Conservation (phyloP, 345 rosid species). For the Sisymbrium altissimum region DNA sequence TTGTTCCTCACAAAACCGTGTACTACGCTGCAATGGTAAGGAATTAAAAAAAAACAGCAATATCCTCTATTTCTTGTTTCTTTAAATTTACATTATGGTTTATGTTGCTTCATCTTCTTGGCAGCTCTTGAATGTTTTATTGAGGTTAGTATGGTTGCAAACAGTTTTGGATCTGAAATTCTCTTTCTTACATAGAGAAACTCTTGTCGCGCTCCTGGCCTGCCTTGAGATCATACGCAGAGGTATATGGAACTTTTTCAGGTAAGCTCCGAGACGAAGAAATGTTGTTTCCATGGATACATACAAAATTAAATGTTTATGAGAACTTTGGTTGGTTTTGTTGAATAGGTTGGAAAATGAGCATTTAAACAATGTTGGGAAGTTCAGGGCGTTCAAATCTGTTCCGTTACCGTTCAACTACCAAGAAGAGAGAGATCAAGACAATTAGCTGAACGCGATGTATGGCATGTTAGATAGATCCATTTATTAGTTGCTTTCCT, state of each 20-base stretch:
- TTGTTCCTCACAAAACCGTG: constrained; percentile 44
- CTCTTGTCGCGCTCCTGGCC: constrained; percentile 47
- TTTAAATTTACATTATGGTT: neutral
- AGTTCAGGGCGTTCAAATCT: constrained; percentile 61
- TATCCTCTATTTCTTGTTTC: neutral
- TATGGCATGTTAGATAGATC: neutral
- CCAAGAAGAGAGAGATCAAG: constrained; percentile 46
- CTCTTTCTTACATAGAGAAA: constrained; percentile 36
- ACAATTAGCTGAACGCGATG: neutral
- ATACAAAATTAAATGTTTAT: neutral
- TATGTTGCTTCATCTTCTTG: neutral
- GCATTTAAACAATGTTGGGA: constrained; percentile 69
- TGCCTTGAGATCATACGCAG: constrained; percentile 70
- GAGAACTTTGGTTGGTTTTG: neutral
- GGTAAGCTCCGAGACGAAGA: constrained; percentile 26
- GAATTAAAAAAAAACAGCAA: neutral
- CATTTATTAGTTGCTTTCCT: no score
- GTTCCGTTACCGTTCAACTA: constrained; percentile 68
- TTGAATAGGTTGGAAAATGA: constrained; percentile 58
- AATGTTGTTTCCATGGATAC: neutral
- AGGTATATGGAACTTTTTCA: constrained; percentile 74
- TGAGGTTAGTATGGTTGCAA: constrained; percentile 71
- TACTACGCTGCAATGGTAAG: constrained; percentile 61
- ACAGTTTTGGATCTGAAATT: constrained; percentile 43
- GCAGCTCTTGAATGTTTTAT: constrained; percentile 48